phyloP scores from a whole-genome alignment of 1,284 basidiomycete genomes.

The Polyporus tsugae region DNA sequence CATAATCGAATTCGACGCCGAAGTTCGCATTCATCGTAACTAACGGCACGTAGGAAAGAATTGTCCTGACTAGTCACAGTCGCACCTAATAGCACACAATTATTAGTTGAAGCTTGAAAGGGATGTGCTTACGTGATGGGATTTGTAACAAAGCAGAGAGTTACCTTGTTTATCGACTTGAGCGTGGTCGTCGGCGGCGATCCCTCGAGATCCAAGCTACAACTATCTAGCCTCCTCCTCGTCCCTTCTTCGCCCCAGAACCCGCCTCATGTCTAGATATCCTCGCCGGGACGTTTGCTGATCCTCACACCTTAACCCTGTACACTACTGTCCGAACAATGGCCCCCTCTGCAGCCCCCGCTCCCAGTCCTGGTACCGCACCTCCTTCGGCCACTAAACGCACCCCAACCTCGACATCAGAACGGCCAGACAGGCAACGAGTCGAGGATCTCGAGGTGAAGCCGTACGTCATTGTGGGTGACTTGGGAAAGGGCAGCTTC shows the following conservation, averaged over 20 bases:
- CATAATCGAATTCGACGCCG: too few species aligned
- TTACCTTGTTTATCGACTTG: conserved; percentile 13
- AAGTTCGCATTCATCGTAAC: too few species aligned
- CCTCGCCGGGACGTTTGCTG: neutral
- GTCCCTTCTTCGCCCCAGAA: neutral
- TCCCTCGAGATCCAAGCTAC: neutral
- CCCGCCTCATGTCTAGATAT: conserved; percentile 10
- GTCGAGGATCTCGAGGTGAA: conserved; percentile 70
- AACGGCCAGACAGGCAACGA: conserved; percentile 33
- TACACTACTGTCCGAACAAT: conserved; percentile 27
- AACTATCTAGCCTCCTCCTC: conserved; percentile 10
- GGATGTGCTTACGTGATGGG: conserved; percentile 5
- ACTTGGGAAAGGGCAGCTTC: conserved; percentile 91
- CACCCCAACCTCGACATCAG: conserved; percentile 24
- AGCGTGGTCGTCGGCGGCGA: neutral
- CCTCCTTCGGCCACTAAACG: conserved; percentile 30
- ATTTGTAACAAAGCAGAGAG: conserved; percentile 4
- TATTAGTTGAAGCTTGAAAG: neutral
- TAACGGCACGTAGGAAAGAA: too few species aligned
- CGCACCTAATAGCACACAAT: neutral
- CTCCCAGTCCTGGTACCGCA: conserved; percentile 14
- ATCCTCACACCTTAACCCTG: conserved; percentile 18
- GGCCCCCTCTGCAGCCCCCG: conserved; percentile 29
- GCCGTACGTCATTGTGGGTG: conserved; percentile 77
- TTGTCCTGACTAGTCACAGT: too few species aligned